phyloP scores from a whole-genome alignment of 1,284 basidiomycete genomes.

The Ganoderma leucocontextum region DNA sequence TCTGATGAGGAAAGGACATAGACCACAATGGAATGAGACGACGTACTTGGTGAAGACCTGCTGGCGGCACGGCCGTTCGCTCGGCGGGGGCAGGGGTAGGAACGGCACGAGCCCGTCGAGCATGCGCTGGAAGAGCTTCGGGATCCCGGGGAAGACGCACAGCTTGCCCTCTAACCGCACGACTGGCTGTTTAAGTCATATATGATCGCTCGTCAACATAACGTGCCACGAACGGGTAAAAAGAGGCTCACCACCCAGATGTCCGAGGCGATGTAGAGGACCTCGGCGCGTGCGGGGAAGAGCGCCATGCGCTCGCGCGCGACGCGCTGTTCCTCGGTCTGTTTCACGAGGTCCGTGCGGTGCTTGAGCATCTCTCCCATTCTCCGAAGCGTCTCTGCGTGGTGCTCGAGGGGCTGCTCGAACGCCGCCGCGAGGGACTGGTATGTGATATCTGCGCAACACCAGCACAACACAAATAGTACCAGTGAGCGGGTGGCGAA shows the following conservation, averaged over 20 bases:
- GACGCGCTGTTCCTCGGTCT: conserved; percentile 74
- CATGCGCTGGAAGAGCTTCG: conserved; percentile 84
- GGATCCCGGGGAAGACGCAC: conserved; percentile 93
- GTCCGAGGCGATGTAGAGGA: conserved; percentile 76
- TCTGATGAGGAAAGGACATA: background rate
- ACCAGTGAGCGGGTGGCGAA: background rate
- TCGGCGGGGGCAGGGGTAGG: conserved; percentile 77
- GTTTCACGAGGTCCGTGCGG: conserved; percentile 60
- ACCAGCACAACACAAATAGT: background rate
- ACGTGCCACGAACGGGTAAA: background rate
- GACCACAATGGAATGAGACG: background rate
- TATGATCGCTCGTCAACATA: background rate
- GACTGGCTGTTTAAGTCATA: conserved; percentile 68
- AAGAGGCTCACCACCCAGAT: conserved; percentile 83
- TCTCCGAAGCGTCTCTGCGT: conserved; percentile 82
- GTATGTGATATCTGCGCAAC: conserved; percentile 85
- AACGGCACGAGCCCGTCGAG: conserved; percentile 76
- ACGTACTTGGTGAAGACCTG: conserved; percentile 82
- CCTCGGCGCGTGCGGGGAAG: conserved; percentile 81
- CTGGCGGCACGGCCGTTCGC: conserved; percentile 75
- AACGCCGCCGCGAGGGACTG: conserved; percentile 89
- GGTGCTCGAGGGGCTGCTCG: conserved; percentile 74
- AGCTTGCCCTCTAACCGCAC: conserved; percentile 85
- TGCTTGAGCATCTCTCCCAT: conserved; percentile 77
- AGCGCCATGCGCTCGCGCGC: conserved; percentile 87